Base-by-base conservation (phyloP, 106 monocot genomes). In the Iris macrosiphon region DNA sequence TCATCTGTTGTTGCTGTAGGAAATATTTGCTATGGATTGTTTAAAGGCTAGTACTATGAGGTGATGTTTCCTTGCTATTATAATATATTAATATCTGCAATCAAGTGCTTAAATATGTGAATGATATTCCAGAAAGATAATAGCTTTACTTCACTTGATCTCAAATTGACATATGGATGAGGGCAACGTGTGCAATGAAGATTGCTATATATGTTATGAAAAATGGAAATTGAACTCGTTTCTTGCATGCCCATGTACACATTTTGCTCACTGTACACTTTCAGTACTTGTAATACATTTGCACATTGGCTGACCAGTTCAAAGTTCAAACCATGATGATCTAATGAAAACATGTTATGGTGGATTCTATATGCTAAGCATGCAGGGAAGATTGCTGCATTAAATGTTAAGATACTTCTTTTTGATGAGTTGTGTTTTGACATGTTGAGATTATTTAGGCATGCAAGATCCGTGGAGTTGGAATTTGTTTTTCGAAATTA, bases 391-490 rank as follows among this genome's bases (percentile, higher is more conserved):
- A 13, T 40, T 40, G 40, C 15, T 4, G 40, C n/a, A 40, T 40
- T 40, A 46, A 46, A 9, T 19, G 45, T 45, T 3, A 21, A 3
- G 10, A 35, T 35, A 10, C 8, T 20, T 46, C 6, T 16, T 4
- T 26, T 14, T 49, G 27, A 12, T 11, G 3, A 26, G 49, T 26
- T 49, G 49, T 4, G 12, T 49, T 17, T 38, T 52, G 40, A 23
- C n/a, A 34, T 61, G 20, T 8, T 51, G 16, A 11, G 6, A 45
- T 63, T 21, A 1, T 46, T 61, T 64, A 40, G 52, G 31, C 55
- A 55, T 48, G 38, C 35, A 28, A 76, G 69, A 39, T 66, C 44
- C 10, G 23, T 59, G 30, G 55, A 47, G 16, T 49, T 17, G 20
- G 59, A 38, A 44, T 56, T 23, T 52, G n/a, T 43, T 40, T 4